These are phyloP conservation scores for Phytophthora pini DNA, from an alignment of 352 stramenopile genomes.

Conservation along the genomic window DNA sequence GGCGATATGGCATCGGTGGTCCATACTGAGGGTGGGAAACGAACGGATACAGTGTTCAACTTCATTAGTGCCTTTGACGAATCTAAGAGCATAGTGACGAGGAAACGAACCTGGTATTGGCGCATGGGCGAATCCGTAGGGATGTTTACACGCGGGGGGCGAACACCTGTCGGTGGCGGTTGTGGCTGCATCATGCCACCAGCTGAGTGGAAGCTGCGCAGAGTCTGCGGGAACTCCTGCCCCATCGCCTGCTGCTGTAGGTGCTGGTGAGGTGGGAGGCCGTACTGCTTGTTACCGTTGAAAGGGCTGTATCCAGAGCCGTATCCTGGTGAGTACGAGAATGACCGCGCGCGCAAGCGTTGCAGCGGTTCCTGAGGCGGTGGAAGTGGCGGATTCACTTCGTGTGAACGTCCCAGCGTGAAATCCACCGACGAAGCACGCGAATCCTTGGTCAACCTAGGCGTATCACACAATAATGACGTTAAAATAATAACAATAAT, in stretches of 20 bases:
- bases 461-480: not conserved
- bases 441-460: constrained; percentile 65
- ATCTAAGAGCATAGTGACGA: not conserved
- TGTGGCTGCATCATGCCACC: constrained; percentile 53
- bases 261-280: constrained; percentile 44
- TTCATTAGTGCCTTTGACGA: constrained; percentile 7
- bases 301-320: constrained; percentile 59
- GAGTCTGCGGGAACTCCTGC: constrained; percentile 64
- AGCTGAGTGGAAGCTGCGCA: constrained; percentile 61
- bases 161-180: constrained; percentile 42
- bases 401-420: constrained; percentile 53
- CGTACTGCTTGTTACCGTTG: constrained; percentile 62
- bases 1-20: constrained; percentile 64
- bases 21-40: constrained; percentile 38
- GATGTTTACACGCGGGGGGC: constrained; percentile 75
- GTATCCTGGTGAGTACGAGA: constrained; percentile 77
- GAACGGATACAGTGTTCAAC: not conserved
- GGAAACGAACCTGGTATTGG: constrained; percentile 64
- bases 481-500: constrained; percentile 6
- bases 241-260: constrained; percentile 40
- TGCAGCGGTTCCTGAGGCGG: constrained; percentile 69
- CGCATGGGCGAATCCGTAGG: constrained; percentile 72
- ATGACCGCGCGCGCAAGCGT: constrained; percentile 75
- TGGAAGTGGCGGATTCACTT: constrained; percentile 73
- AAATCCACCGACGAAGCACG: constrained; percentile 83